These are phyloP conservation scores for Lasiodiplodia sp. DNA, from an alignment of 2,329 filamentous ascomycete species.

Conservation along the genomic window DNA sequence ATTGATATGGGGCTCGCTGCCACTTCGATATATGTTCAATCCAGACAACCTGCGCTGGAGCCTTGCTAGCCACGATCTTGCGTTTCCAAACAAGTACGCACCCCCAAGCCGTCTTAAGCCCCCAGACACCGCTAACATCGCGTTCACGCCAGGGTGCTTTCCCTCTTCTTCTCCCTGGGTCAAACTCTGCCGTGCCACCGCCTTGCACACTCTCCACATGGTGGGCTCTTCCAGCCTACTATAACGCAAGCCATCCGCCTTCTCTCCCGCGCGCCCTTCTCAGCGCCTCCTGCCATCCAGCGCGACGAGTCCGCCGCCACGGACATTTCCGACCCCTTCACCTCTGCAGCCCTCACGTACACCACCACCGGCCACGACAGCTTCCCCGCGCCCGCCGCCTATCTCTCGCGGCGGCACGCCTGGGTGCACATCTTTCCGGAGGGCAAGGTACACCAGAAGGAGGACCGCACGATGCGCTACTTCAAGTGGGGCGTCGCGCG, in stretches of 20 bases:
- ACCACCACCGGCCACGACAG: conserved; percentile 71
- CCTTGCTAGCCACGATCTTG: conserved; percentile 93
- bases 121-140: not conserved
- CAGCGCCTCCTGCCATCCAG: conserved; percentile 21
- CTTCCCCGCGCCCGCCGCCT: conserved; percentile 76
- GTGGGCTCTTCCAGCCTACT: conserved; percentile 89
- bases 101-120: not conserved
- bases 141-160: conserved; percentile 61
- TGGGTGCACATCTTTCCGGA: conserved; percentile 99
- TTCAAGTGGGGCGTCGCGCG: conserved; percentile 98
- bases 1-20: conserved; percentile 89
- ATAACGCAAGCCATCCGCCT: conserved; percentile 85
- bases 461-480: conserved; percentile 82
- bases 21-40: conserved; percentile 73
- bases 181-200: conserved; percentile 93
- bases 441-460: conserved; percentile 89
- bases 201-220: conserved; percentile 75
- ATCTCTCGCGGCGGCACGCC: conserved; percentile 70
- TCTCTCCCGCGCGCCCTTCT: conserved; percentile 68
- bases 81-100: conserved; percentile 81
- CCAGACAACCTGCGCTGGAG: conserved; percentile 84
- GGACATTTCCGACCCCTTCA: conserved; percentile 62
- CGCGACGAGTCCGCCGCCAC: conserved; percentile 28
- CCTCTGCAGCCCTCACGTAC: conserved; percentile 62
- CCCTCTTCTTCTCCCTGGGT: conserved; percentile 84